Conservation (phyloP, 2,329 filamentous ascomycete genomes). For the Graphiopsis chlorocephala region DNA sequence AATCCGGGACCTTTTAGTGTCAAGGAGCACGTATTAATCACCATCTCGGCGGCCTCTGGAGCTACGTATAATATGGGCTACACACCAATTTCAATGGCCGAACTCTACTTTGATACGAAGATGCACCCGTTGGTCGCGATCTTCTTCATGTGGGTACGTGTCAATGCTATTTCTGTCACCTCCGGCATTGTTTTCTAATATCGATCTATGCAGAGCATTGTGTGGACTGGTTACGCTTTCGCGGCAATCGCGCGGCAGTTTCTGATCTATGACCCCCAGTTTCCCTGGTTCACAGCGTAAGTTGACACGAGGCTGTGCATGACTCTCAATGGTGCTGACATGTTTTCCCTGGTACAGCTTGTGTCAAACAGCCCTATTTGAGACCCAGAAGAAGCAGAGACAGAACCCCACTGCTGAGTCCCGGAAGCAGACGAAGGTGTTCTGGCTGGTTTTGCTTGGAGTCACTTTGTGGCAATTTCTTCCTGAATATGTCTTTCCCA, state of each 20-base stretch:
- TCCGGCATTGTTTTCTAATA: neutral
- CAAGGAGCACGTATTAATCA: conserved; percentile 59
- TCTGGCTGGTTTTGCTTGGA: conserved; percentile 53
- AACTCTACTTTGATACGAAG: conserved; percentile 55
- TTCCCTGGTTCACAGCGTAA: conserved; percentile 53
- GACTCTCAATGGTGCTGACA: neutral
- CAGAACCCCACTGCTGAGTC: conserved; percentile 51
- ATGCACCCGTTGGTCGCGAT: conserved; percentile 55
- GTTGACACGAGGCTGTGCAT: conserved; percentile 31
- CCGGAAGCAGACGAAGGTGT: conserved; percentile 55
- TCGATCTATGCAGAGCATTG: conserved; percentile 40
- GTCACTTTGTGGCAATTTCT: conserved; percentile 62
- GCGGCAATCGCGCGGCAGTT: conserved; percentile 58
- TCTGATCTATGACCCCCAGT: conserved; percentile 57
- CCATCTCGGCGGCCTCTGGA: conserved; percentile 37
- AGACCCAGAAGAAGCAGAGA: conserved; percentile 52
- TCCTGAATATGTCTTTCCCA: conserved; percentile 59
- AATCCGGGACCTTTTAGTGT: conserved; percentile 58
- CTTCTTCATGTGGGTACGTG: conserved; percentile 56
- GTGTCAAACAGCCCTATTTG: conserved; percentile 55
- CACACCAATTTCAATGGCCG: conserved; percentile 53
- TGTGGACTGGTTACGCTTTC: conserved; percentile 59
- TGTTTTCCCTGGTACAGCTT: neutral
- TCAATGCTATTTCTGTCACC: neutral
- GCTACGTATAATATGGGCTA: conserved; percentile 33